Base-by-base conservation (phyloP, 805 yeast species). In the Monosporozyma yasuniensis region DNA sequence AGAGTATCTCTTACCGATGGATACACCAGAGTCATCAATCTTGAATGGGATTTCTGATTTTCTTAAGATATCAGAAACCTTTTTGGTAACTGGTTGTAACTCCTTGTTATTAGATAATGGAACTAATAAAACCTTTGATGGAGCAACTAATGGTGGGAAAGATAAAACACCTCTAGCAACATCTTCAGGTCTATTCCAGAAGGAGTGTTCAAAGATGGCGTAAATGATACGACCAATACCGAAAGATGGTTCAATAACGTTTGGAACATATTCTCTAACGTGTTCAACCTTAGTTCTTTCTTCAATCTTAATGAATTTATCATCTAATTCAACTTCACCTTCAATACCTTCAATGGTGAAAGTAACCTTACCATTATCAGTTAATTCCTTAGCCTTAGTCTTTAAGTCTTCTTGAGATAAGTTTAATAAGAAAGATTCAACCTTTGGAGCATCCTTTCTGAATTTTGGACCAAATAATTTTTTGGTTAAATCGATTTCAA, bases 161-260 rank as follows among this genome's bases (percentile, higher is more conserved):
- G 97, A 87, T 56, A 93, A 75, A 11, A 87, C 96, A 63, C 91
- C 83, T 72, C 96, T 90, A 51, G 87, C 83, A 54, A 83, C 78
- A 58, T 86, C 88, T 66, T 86, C 96, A 18, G 95, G 88, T 72
- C 99, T 84, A 49, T 84, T 72, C 96, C 96, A 93, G 85, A 84
- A 93, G 47, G 80, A 77, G 72, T 93, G 99, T 75, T 93, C 99
- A 63, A 90, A 86, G 58, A 91, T 71, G 38, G 96, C 79, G 74
- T 93, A 93, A 57, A 93, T 75, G 68, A 95, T 88, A 75, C 99
- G 90, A 53, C 99, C 99, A 66, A 93, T 84, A 79, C 99, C 99
- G 65, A 93, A 93, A 6, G 99, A 93, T 54, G 99, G 99, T 74
- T 93, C 99, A 63, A 93, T 93, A 54, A 93, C 99, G 67, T 87